A percentile compares a stretch with the other conserved stretches of the same genome.
Evolutionary conservation across 768 basidiomycete species (phyloP).

Genomic region (Hygrocybe punicea): DNA sequence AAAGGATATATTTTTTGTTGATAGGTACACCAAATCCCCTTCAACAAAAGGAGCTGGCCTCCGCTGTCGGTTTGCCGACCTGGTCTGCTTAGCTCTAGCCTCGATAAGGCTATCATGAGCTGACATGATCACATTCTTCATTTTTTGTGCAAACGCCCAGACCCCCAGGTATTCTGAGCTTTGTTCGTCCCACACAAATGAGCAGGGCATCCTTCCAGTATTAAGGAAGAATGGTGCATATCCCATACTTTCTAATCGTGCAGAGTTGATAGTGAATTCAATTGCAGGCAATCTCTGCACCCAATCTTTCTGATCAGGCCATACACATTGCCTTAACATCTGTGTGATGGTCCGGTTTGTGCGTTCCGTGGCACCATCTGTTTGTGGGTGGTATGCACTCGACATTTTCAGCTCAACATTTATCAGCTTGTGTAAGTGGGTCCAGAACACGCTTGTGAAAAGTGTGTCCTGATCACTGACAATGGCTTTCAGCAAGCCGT

Average conservation of each 20-base stretch:
- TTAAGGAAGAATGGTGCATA: constrained; percentile 36
- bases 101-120: constrained; percentile 32
- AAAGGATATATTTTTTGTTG: not conserved
- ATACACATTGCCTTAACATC: constrained; percentile 26
- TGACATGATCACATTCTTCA: constrained; percentile 15
- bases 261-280: constrained; percentile 38
- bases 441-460: constrained; percentile 12
- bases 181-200: constrained; percentile 16
- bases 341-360: constrained; percentile 31
- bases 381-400: constrained; percentile 19
- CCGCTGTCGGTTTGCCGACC: constrained; percentile 4
- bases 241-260: constrained; percentile 34
- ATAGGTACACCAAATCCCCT: constrained; percentile 4
- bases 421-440: constrained; percentile 15
- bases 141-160: constrained; percentile 17
- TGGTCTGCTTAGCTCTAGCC: constrained; percentile 10
- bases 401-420: constrained; percentile 26
- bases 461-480: constrained; percentile 15
- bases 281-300: constrained; percentile 26
- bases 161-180: constrained; percentile 21
- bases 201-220: constrained; percentile 18
- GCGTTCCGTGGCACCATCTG: constrained; percentile 32
- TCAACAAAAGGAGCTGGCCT: constrained; percentile 3
- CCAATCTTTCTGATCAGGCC: constrained; percentile 30
- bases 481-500: constrained; percentile 33